Conservation (phyloP, 2,329 filamentous ascomycete genomes). For the Elsinoe batatas region DNA sequence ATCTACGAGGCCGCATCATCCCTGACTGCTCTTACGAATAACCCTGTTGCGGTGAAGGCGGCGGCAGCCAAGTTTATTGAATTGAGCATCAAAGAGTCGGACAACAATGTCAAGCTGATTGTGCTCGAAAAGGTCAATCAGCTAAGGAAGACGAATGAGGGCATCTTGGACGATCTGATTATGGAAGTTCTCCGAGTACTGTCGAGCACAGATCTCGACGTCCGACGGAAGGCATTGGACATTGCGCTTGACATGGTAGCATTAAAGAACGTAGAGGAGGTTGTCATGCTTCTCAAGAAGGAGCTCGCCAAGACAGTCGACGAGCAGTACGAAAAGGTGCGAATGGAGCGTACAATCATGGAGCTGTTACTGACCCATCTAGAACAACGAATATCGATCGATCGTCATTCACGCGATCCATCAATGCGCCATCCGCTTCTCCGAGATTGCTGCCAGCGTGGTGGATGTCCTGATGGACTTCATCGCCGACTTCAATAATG, state of each 20-base stretch:
- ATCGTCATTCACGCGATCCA: conserved; percentile 95
- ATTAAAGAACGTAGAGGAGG: conserved; percentile 97
- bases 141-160: conserved; percentile 76
- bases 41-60: conserved; percentile 95
- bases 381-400: conserved; percentile 86
- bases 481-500: conserved; percentile 95
- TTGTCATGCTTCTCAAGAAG: conserved; percentile 92
- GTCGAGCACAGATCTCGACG: conserved; percentile 91
- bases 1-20: conserved; percentile 97
- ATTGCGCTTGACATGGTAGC: conserved; percentile 97
- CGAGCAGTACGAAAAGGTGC: conserved; percentile 88
- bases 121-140: conserved; percentile 90
- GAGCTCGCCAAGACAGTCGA: conserved; percentile 96
- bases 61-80: conserved; percentile 95
- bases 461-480: conserved; percentile 98
- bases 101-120: conserved; percentile 99
- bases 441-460: conserved; percentile 91
- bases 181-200: conserved; percentile 97
- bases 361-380: conserved; percentile 13
- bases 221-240: conserved; percentile 78
- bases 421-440: conserved; percentile 98
- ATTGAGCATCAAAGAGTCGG: conserved; percentile 90
- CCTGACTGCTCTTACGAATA: conserved; percentile 84
- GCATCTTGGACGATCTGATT: conserved; percentile 81
- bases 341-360: neutral